These are phyloP conservation scores for Avena insularis DNA, from an alignment of 176 grass and related monocot genomes.

Conservation along the genomic window DNA sequence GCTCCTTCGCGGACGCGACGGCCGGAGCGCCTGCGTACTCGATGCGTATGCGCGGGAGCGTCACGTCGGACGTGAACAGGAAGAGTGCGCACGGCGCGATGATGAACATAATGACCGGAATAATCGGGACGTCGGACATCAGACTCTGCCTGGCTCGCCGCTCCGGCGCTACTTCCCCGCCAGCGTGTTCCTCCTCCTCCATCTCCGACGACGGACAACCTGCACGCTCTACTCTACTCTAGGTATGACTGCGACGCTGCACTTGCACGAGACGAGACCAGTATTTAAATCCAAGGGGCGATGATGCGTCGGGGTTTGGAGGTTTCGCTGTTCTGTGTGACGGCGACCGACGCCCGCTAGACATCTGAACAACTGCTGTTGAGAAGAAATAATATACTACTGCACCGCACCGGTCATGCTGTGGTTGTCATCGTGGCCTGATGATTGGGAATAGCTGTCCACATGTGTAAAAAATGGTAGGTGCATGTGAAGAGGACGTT, in stretches of 20 bases:
- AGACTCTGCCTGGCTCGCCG: slow-evolving; percentile 3
- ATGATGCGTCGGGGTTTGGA: not conserved
- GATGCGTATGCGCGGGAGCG: slow-evolving; percentile 54
- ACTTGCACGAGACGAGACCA: not conserved
- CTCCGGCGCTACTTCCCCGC: not conserved
- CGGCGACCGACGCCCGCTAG: not conserved
- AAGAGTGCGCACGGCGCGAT: slow-evolving; percentile 40
- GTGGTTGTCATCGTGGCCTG: not conserved
- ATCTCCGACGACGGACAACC: not conserved
- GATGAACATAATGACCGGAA: slow-evolving; percentile 20
- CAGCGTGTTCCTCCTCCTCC: slow-evolving; percentile 15
- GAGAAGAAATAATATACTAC: slow-evolving; percentile 3
- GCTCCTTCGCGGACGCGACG: not conserved
- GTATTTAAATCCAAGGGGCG: not conserved
- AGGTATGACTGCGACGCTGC: not conserved
- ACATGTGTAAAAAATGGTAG: not conserved
- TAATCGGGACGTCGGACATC: not conserved
- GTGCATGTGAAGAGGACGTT: slow-evolving; percentile 10
- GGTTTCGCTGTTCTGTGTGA: not conserved
- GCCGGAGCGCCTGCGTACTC: slow-evolving; percentile 16
- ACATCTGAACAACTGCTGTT: not conserved
- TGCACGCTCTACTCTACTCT: not conserved
- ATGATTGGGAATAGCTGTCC: not conserved
- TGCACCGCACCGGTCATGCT: not conserved
- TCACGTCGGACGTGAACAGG: slow-evolving; percentile 37